These are phyloP conservation scores for Hirschfeldia incana DNA, from an alignment of 345 rosid species.

Conservation along the genomic window DNA sequence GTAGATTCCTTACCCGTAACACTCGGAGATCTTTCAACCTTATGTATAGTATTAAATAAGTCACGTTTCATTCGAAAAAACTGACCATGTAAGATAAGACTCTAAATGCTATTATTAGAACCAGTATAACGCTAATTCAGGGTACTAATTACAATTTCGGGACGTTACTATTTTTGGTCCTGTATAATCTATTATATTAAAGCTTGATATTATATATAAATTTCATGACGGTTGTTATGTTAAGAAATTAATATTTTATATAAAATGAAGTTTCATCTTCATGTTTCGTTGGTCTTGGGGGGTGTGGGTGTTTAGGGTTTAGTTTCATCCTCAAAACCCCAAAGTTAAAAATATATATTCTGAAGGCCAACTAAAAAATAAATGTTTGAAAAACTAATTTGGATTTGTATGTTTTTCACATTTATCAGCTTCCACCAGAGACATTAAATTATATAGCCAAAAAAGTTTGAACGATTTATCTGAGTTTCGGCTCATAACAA, in stretches of 20 bases:
- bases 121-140: neutral
- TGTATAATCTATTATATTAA: too few relatives aligned
- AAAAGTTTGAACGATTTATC: neutral
- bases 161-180: neutral
- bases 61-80: neutral
- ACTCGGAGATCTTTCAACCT: slow-evolving; percentile 50
- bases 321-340: neutral
- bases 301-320: too few relatives aligned
- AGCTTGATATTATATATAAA: neutral
- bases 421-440: neutral
- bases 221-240: neutral
- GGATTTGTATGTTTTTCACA: neutral
- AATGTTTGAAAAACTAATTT: too few relatives aligned
- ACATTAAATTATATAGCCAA: neutral
- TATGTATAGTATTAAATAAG: slow-evolving; percentile 2
- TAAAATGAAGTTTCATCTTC: neutral
- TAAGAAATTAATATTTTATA: too few relatives aligned
- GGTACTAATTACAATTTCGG: neutral
- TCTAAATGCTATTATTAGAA: neutral
- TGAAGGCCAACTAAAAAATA: too few relatives aligned
- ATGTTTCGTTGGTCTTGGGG: neutral
- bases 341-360: too few relatives aligned
- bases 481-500: neutral
- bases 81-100: neutral
- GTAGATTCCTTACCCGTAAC: slow-evolving; percentile 50